Evolutionary conservation across 768 basidiomycete genomes (phyloP), one percentile per base, ranked within the genome.

Genomic region (Tulasnella sp.): DNA sequence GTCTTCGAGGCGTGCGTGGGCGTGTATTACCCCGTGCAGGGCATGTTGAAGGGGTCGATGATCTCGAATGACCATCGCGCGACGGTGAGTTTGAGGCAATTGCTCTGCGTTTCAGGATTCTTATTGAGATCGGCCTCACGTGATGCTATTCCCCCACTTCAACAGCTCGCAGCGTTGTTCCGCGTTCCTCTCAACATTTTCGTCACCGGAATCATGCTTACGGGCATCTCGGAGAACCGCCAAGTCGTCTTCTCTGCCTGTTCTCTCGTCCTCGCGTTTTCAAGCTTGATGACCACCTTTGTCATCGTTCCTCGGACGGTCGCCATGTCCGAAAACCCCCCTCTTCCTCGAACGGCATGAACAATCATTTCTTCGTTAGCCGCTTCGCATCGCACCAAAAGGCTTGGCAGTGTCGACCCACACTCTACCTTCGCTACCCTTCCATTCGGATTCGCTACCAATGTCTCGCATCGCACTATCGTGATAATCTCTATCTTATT

Each of bases 1-100:
- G 80, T 84, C 16, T 91, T 90, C 74, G 90, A 91, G 78, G 88
- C 85, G 17, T 90, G 88, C 77, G 90, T 91, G 7, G 90, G 90
- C 62, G 85, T 89, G 86, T 91, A 91, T 77, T 91, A 91, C 76
- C 90, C 90, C 29, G 85, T 90, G 36, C 90, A 91, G 72, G 90
- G 90, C 35, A 90, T 89, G 84, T 79, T 91, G 26, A 83, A 88
- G 44, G 88, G 89, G 29, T 82, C 83, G 1, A 78, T 91, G 69
- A 87, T 91, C 14, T 81, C 87, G 0, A 87, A 91, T 73, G 90
- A 90, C 76, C 86, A 90, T 75, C 85, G 90, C 17, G 90, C 90
- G 0, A 91, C 90, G 68, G 89, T 90, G 74, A 75, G 86, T 78
- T n/a, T 19, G 47, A 11, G 16, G 19, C 12, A 19, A 4, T 29